Evolutionary conservation across 768 basidiomycete species (phyloP).

Genomic region (Nevesoporus exiguus): DNA sequence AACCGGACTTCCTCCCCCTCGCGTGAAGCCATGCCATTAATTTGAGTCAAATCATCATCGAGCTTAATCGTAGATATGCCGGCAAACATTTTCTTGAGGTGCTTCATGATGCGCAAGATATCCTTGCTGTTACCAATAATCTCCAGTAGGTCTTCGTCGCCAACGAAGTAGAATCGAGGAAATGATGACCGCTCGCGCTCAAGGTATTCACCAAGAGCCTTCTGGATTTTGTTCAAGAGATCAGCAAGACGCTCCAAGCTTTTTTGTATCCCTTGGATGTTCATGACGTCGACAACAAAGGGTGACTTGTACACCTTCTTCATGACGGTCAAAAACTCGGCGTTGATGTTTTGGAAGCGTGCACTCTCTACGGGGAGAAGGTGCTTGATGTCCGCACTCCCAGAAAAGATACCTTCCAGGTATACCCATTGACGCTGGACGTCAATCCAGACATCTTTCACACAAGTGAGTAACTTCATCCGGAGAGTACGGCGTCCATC

Average conservation of each 20-base stretch:
- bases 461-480: background rate
- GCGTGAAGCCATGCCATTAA: slow-evolving; percentile 90
- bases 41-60: slow-evolving; percentile 83
- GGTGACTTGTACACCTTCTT: slow-evolving; percentile 99
- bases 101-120: slow-evolving; percentile 96
- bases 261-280: slow-evolving; percentile 95
- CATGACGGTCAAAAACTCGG: slow-evolving; percentile 97
- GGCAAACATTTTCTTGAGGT: slow-evolving; percentile 99
- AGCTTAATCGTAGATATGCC: slow-evolving; percentile 88
- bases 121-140: slow-evolving; percentile 99
- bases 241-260: slow-evolving; percentile 95
- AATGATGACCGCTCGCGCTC: slow-evolving; percentile 97
- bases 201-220: slow-evolving; percentile 97
- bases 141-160: slow-evolving; percentile 96
- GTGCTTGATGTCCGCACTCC: slow-evolving; percentile 99
- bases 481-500: slow-evolving; percentile 11
- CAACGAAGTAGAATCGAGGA: slow-evolving; percentile 99
- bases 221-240: slow-evolving; percentile 96
- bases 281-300: slow-evolving; percentile 94
- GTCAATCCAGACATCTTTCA: slow-evolving; percentile 94
- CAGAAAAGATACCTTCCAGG: slow-evolving; percentile 98
- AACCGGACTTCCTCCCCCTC: slow-evolving; percentile 95
- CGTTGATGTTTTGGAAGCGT: slow-evolving; percentile 98
- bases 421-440: slow-evolving; percentile 99
- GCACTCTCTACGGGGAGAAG: slow-evolving; percentile 94